A percentile compares a stretch with the other conserved stretches of the same genome.
Conservation (phyloP, 257 asterid species). For the Voacanga thouarsii region DNA sequence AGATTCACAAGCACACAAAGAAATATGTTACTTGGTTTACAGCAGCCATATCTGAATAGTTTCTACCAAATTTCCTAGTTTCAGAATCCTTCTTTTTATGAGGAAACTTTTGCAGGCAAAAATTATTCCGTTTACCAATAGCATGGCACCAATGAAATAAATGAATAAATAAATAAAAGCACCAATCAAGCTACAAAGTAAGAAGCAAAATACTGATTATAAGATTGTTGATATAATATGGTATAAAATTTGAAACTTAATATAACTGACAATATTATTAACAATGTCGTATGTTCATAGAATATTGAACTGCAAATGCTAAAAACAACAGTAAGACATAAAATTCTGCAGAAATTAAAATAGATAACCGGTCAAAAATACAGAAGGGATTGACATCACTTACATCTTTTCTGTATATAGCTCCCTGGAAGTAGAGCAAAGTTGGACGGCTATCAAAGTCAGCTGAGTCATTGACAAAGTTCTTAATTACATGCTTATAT, state of each 20-base stretch:
- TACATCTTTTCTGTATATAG: conserved; percentile 92
- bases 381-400: conserved; percentile 27
- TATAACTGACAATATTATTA: not conserved
- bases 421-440: conserved; percentile 90
- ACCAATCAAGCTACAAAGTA: not conserved
- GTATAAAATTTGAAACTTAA: not conserved
- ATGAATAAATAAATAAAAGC: not conserved
- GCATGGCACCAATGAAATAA: not conserved
- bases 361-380: not conserved
- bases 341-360: not conserved
- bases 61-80: not conserved
- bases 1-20: not conserved
- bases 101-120: not conserved
- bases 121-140: no score
- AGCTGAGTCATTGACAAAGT: conserved; percentile 53
- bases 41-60: not conserved
- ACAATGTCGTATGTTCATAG: not conserved
- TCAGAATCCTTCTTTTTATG: not conserved
- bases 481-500: conserved; percentile 65
- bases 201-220: not conserved
- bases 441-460: conserved; percentile 65
- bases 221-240: not conserved
- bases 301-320: not conserved
- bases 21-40: not conserved
- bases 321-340: not conserved